Conservation (phyloP, 805 yeast genomes). For the Wickerhamiella nectarea region DNA sequence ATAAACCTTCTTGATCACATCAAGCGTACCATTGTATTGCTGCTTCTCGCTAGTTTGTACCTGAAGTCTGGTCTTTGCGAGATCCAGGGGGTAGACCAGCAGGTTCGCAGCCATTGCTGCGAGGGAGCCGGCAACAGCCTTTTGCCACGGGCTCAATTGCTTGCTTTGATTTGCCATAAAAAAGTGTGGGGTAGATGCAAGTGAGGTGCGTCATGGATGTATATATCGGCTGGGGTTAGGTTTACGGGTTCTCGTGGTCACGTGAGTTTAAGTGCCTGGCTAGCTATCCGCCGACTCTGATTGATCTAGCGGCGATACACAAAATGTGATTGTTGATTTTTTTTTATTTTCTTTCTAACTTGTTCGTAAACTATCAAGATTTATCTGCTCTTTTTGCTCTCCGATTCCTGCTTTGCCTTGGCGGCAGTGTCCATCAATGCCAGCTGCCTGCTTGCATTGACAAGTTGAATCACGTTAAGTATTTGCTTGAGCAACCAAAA, state of each 20-base stretch:
- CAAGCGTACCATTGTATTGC: conserved; percentile 42
- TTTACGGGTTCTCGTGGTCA: neutral
- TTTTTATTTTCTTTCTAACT: too few species aligned
- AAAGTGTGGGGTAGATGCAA: neutral
- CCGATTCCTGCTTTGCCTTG: conserved; percentile 22
- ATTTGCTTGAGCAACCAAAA: conserved; percentile 83
- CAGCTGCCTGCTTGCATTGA: conserved; percentile 66
- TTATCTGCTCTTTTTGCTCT: conserved; percentile 1
- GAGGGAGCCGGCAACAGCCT: conserved; percentile 69
- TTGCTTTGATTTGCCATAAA: conserved; percentile 10
- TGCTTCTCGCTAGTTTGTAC: conserved; percentile 35
- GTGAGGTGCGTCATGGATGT: neutral
- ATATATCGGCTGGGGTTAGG: neutral
- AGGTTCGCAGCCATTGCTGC: conserved; percentile 73
- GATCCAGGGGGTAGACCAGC: conserved; percentile 66
- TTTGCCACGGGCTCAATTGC: conserved; percentile 46
- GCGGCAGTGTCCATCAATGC: conserved; percentile 64
- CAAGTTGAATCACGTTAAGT: conserved; percentile 78
- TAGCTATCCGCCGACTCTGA: too few species aligned
- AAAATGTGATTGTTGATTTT: too few species aligned
- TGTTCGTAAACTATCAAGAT: too few species aligned
- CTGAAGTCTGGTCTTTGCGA: conserved; percentile 64
- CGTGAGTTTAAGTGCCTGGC: neutral
- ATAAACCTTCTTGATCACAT: conserved; percentile 48
- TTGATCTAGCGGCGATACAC: too few species aligned